A percentile compares a stretch with the other conserved stretches of the same genome.
These are phyloP conservation scores for Xylaria longipes DNA, from an alignment of 495 filamentous ascomycete genomes.

Conservation along the genomic window DNA sequence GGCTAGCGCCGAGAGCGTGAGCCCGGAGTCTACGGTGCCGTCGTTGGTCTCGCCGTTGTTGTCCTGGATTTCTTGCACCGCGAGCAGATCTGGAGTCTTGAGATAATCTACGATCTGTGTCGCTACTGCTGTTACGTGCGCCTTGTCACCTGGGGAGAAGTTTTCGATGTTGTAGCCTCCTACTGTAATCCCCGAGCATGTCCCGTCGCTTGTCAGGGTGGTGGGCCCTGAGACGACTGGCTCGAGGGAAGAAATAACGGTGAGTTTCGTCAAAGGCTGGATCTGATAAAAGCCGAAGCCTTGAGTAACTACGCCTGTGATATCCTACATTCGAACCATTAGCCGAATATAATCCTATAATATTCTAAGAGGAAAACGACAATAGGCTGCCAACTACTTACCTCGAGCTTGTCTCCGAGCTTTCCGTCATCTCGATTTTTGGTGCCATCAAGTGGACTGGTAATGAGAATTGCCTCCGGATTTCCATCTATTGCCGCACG, in stretches of 20 bases:
- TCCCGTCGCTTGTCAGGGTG: constrained; percentile 48
- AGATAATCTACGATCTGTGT: constrained; percentile 61
- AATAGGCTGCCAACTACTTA: constrained; percentile 26
- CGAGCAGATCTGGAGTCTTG: constrained; percentile 59
- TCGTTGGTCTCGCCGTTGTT: constrained; percentile 59
- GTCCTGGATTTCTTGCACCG: constrained; percentile 69
- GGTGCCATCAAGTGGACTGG: constrained; percentile 63
- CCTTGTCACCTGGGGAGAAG: constrained; percentile 51
- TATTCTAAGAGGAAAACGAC: background rate
- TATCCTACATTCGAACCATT: constrained; percentile 27
- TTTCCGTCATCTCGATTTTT: constrained; percentile 59
- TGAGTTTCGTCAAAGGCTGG: constrained; percentile 60
- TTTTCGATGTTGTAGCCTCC: constrained; percentile 70
- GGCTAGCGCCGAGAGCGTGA: constrained; percentile 54
- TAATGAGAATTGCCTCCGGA: constrained; percentile 67
- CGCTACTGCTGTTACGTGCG: constrained; percentile 56
- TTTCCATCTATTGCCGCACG: constrained; percentile 56
- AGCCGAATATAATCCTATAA: background rate
- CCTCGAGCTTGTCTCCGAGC: constrained; percentile 61
- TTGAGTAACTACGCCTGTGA: constrained; percentile 64
- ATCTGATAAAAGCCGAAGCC: constrained; percentile 66
- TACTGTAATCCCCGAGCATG: constrained; percentile 59
- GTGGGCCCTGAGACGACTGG: constrained; percentile 48
- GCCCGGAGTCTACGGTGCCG: constrained; percentile 53
- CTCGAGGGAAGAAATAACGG: constrained; percentile 41